phyloP scores from a whole-genome alignment of 768 basidiomycete genomes.

The Trametes cingulata region DNA sequence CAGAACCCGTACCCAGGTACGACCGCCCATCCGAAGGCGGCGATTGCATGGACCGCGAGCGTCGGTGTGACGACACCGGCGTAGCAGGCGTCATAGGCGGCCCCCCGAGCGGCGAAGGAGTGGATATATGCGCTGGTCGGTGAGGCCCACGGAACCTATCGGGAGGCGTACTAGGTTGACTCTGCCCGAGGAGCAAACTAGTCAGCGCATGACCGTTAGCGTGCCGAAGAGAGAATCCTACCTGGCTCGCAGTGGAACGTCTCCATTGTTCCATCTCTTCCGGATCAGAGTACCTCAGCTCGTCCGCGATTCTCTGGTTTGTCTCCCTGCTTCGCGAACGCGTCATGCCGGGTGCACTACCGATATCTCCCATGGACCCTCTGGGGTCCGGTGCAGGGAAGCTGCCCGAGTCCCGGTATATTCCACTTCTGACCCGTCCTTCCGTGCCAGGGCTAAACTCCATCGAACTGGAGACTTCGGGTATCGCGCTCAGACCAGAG shows the following conservation, averaged over 20 bases:
- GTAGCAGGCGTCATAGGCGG: neutral
- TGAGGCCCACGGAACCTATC: constrained; percentile 9
- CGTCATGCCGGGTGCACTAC: neutral
- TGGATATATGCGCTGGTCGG: constrained; percentile 13
- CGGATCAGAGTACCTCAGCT: constrained; percentile 26
- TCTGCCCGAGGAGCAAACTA: neutral
- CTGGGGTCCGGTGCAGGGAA: constrained; percentile 17
- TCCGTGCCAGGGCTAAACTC: constrained; percentile 29
- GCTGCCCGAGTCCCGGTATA: constrained; percentile 22
- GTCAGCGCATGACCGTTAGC: neutral
- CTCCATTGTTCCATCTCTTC: constrained; percentile 24
- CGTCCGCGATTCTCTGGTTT: constrained; percentile 21
- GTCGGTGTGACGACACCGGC: constrained; percentile 10
- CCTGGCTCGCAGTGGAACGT: constrained; percentile 20
- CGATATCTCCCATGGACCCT: neutral
- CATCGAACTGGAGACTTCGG: constrained; percentile 28
- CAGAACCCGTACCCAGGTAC: constrained; percentile 10
- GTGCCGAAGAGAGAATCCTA: neutral
- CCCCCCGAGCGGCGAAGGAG: constrained; percentile 17
- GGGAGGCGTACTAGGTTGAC: constrained; percentile 13
- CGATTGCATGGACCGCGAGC: constrained; percentile 17
- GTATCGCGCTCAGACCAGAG: constrained; percentile 27
- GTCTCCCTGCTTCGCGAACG: constrained; percentile 8
- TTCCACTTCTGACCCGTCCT: constrained; percentile 5
- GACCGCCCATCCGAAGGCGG: constrained; percentile 13